These are phyloP conservation scores for Arthrinium phaeospermum DNA, from an alignment of 2,329 filamentous ascomycete genomes.

Conservation along the genomic window DNA sequence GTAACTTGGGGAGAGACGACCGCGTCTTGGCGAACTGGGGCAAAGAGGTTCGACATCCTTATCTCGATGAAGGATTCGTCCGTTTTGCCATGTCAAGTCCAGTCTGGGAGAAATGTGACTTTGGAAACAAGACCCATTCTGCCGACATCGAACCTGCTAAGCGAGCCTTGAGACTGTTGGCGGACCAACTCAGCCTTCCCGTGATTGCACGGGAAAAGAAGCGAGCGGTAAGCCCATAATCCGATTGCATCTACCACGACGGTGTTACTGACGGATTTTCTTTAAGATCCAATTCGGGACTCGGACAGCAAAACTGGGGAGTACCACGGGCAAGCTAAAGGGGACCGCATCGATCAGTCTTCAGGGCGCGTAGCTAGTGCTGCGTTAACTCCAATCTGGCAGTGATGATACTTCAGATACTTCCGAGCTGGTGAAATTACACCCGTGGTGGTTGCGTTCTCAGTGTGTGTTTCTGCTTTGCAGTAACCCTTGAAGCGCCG, in stretches of 20 bases:
- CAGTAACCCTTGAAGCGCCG: slow-evolving; percentile 51
- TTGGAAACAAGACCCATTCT: slow-evolving; percentile 56
- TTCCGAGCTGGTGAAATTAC: slow-evolving; percentile 61
- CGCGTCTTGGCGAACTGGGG: slow-evolving; percentile 89
- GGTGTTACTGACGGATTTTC: slow-evolving; percentile 31
- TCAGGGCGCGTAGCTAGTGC: slow-evolving; percentile 30
- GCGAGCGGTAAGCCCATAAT: slow-evolving; percentile 68
- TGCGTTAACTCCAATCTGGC: slow-evolving; percentile 44
- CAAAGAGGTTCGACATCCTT: slow-evolving; percentile 88
- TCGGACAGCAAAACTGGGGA: slow-evolving; percentile 83
- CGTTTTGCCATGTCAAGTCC: slow-evolving; percentile 76
- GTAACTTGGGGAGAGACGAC: slow-evolving; percentile 95
- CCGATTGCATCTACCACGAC: not conserved
- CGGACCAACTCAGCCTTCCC: slow-evolving; percentile 73
- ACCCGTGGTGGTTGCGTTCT: slow-evolving; percentile 24
- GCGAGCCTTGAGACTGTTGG: slow-evolving; percentile 77
- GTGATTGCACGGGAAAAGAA: slow-evolving; percentile 87
- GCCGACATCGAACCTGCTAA: slow-evolving; percentile 76
- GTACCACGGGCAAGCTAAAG: slow-evolving; percentile 60
- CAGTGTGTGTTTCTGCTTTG: slow-evolving; percentile 56
- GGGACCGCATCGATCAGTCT: slow-evolving; percentile 67
- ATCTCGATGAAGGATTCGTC: slow-evolving; percentile 86
- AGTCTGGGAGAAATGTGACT: slow-evolving; percentile 88
- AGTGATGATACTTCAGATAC: slow-evolving; percentile 78
- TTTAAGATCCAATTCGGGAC: slow-evolving; percentile 80